Percentiles rank a stretch among this genome's conserved stretches.
phyloP scores from a whole-genome alignment of 306 rosid species.

The Cyamopsis tetragonoloba region DNA sequence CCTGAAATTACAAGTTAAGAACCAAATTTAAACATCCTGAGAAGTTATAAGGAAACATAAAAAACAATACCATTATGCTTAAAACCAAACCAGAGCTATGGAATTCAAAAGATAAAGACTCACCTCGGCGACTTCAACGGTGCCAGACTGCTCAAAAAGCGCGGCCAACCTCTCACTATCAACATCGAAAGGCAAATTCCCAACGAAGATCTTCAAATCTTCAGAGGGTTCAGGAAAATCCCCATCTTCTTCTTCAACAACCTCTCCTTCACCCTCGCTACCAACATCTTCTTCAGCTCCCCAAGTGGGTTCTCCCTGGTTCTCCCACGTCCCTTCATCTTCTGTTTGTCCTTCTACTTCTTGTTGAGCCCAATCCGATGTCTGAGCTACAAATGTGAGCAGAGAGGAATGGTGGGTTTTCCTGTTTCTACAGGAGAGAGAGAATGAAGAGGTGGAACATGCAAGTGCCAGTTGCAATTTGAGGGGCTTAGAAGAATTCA shows the following conservation, averaged over 20 bases:
- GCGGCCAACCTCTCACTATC: conserved; percentile 68
- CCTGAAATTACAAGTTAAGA: conserved; percentile 42
- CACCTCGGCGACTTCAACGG: conserved; percentile 88
- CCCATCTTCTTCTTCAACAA: conserved; percentile 33
- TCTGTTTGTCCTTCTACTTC: conserved; percentile 46
- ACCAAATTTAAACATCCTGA: neutral
- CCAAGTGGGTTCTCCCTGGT: conserved; percentile 36
- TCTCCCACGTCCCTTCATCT: conserved; percentile 41
- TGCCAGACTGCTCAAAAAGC: conserved; percentile 72
- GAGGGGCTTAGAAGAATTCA: conserved; percentile 41
- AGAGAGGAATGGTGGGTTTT: conserved; percentile 40
- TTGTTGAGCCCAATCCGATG: conserved; percentile 77
- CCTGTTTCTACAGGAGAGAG: conserved; percentile 24
- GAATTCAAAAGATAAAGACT: neutral
- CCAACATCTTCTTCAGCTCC: conserved; percentile 40
- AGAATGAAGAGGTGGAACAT: conserved; percentile 29
- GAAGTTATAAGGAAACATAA: neutral
- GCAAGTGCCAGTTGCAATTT: conserved; percentile 43
- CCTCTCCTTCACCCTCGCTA: conserved; percentile 20
- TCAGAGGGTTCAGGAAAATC: conserved; percentile 52
- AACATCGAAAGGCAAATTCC: conserved; percentile 82
- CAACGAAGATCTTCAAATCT: conserved; percentile 77
- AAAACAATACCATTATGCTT: neutral
- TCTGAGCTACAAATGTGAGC: conserved; percentile 60
- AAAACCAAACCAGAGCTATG: neutral